Conservation (phyloP, 2,329 filamentous ascomycete genomes). For the Sporothrix protearum region DNA sequence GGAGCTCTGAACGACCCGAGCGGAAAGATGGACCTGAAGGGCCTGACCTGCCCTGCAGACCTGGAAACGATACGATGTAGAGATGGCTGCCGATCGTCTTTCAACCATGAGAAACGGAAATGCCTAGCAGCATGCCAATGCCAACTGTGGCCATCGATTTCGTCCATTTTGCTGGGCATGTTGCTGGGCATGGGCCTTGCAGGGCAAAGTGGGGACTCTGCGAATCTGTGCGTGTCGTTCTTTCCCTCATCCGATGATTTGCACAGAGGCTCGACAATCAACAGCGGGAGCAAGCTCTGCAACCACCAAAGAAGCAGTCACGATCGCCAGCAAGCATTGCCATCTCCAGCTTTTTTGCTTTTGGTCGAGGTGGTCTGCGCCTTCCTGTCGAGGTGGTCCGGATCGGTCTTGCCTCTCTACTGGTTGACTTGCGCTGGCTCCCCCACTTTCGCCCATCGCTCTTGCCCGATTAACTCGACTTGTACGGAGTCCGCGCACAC, state of each 20-base stretch:
- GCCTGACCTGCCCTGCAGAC: neutral
- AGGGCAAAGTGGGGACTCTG: neutral
- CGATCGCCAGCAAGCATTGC: slow-evolving; percentile 14
- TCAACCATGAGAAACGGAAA: neutral
- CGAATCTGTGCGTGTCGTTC: neutral
- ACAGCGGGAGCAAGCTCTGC: neutral
- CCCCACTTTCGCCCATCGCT: neutral
- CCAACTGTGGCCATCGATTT: neutral
- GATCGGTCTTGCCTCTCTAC: neutral
- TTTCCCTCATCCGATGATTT: slow-evolving; percentile 15
- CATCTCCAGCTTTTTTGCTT: neutral
- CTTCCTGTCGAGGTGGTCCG: neutral
- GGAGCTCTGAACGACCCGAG: neutral
- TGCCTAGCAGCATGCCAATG: neutral
- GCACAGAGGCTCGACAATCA: neutral
- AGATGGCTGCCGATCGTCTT: neutral
- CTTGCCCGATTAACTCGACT: neutral
- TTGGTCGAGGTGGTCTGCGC: neutral
- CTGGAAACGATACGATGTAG: neutral
- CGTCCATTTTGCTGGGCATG: neutral
- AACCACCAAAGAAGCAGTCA: neutral
- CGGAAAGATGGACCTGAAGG: neutral
- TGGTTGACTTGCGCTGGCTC: neutral
- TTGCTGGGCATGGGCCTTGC: neutral
- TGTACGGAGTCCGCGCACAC: neutral